Base-by-base conservation (phyloP, 179 eudicot genomes). In the Corrigiola litoralis region DNA sequence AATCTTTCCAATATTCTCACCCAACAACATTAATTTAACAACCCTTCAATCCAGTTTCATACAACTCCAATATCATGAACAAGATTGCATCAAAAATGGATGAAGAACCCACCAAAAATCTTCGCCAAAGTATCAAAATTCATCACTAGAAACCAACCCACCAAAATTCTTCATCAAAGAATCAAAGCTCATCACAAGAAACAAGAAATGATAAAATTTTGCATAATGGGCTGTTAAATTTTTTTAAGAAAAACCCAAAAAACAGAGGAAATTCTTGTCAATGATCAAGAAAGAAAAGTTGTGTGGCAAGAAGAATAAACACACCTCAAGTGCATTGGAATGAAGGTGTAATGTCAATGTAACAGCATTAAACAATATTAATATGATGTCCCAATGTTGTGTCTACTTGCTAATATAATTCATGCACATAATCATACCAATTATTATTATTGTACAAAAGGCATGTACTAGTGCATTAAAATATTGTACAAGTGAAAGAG, bases 251-350 rank as follows among this genome's bases (percentile, higher is more conserved):
- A 37, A 61, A 32, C 64, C 77, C 73, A 36, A 53, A 41, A 68
- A 55, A 62, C 20, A 40, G 47, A 61, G 72, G 45, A 29, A 41
- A 53, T 16, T 50, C 13, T n/a, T 48, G 25, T 7, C 5, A 60
- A 44, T 28, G 44, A 45, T 41, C 25, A 37, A 69, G 32, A 63
- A 55, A 14, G 54, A 71, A n/a, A 32, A 58, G 33, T 33, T 25
- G 48, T 64, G 33, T 34, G 55, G 29, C 14, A 10, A 41, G 34
- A 27, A 28, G 33, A 54, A 32, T 38, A 41, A 49, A 59, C 41
- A 37, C 75, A 71, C 41, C 78, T 69, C 74, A 65, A 69, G 6
- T 58, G 71, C 36, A 69, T 31, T 58, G 70, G 70, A 50, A 68
- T 50, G 13, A 58, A 25, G 73, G 70, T 61, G 78, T 62, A 51